These are phyloP conservation scores for Taphrina pruni DNA, from an alignment of 1,139 yeast genomes.

Conservation along the genomic window DNA sequence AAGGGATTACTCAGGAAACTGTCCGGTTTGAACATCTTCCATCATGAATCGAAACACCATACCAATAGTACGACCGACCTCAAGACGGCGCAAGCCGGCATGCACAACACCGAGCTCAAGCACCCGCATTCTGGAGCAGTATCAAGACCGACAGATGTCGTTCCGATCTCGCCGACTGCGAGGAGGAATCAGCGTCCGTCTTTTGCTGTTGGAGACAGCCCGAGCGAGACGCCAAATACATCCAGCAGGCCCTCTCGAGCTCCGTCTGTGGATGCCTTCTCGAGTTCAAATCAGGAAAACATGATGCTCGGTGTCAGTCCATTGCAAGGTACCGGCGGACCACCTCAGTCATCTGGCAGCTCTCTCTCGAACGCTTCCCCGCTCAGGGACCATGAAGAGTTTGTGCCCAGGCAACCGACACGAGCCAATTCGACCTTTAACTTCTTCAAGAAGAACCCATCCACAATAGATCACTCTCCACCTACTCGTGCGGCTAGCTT, in stretches of 20 bases:
- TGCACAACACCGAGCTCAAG: constrained; percentile 25
- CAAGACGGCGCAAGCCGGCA: constrained; percentile 8
- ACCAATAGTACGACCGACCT: background rate
- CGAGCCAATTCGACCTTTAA: constrained; percentile 27
- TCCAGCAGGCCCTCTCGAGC: constrained; percentile 15
- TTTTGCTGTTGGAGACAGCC: constrained; percentile 20
- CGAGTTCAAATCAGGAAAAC: background rate
- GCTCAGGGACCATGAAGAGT: constrained; percentile 13
- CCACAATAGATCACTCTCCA: background rate
- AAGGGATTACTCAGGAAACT: constrained; percentile 18
- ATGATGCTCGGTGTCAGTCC: constrained; percentile 9
- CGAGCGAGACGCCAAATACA: background rate
- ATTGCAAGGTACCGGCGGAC: background rate
- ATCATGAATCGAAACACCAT: constrained; percentile 18
- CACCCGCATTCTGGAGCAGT: constrained; percentile 8
- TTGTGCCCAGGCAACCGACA: constrained; percentile 17
- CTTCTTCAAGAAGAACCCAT: constrained; percentile 12
- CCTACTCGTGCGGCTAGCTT: constrained; percentile 28
- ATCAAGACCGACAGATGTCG: constrained; percentile 1
- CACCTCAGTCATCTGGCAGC: constrained; percentile 1
- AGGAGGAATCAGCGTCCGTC: constrained; percentile 3
- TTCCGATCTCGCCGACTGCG: constrained; percentile 6
- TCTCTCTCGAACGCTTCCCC: constrained; percentile 12
- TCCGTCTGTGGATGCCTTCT: constrained; percentile 6
- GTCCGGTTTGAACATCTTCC: constrained; percentile 21